Evolutionary conservation across 768 basidiomycete species (phyloP).

Genomic region (Auricularia sp.): DNA sequence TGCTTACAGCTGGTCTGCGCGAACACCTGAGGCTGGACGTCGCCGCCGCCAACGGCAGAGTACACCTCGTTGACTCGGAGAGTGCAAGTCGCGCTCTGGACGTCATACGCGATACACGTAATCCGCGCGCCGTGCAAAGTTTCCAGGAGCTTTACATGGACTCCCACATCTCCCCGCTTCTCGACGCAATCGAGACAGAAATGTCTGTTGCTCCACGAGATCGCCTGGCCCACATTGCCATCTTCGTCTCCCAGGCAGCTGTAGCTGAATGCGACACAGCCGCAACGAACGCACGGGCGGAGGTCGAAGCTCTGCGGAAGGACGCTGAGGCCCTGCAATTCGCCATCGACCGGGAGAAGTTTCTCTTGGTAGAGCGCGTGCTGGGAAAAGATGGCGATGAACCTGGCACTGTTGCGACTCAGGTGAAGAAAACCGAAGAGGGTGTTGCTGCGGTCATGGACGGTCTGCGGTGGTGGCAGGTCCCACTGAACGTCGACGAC

Average conservation of each 20-base stretch:
- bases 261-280: slow-evolving; percentile 8
- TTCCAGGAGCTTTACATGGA: slow-evolving; percentile 54
- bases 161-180: slow-evolving; percentile 47
- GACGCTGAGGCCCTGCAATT: slow-evolving; percentile 9
- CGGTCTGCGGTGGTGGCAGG: slow-evolving; percentile 35
- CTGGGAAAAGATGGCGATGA: neutral
- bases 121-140: slow-evolving; percentile 42
- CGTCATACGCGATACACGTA: slow-evolving; percentile 36
- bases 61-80: slow-evolving; percentile 46
- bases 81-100: slow-evolving; percentile 48
- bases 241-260: neutral
- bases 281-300: neutral
- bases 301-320: slow-evolving; percentile 9
- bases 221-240: neutral
- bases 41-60: slow-evolving; percentile 25
- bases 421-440: slow-evolving; percentile 27
- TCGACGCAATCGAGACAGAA: slow-evolving; percentile 25
- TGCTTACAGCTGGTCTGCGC: neutral
- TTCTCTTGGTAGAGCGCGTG: slow-evolving; percentile 29
- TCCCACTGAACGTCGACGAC: slow-evolving; percentile 13
- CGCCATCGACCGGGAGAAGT: slow-evolving; percentile 22
- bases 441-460: slow-evolving; percentile 32
- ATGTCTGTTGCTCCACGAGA: neutral
- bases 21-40: neutral
- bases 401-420: slow-evolving; percentile 24